phyloP scores from a whole-genome alignment of 2,329 filamentous ascomycete genomes.

The Ophidiomyces ophidiicola region DNA sequence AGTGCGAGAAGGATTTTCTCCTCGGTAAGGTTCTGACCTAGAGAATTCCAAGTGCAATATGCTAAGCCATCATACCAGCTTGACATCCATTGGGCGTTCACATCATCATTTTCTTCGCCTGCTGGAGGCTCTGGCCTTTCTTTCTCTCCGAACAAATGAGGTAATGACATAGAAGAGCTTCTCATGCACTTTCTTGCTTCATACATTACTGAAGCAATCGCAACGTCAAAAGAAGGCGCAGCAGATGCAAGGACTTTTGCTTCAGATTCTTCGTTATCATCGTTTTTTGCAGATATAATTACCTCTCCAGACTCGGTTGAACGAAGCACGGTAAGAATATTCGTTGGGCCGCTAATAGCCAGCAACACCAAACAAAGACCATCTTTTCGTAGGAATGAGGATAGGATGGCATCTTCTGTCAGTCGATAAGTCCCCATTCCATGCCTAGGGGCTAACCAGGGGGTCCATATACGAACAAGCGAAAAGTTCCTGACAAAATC shows the following conservation, averaged over 20 bases:
- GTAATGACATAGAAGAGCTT: conserved; percentile 19
- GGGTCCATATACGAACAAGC: conserved; percentile 62
- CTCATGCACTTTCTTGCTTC: conserved; percentile 59
- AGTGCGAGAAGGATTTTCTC: conserved; percentile 67
- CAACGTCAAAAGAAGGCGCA: conserved; percentile 59
- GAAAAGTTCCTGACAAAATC: conserved; percentile 65
- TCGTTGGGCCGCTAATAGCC: conserved; percentile 59
- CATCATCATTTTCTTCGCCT: conserved; percentile 39
- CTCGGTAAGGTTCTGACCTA: conserved; percentile 73
- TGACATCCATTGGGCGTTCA: conserved; percentile 55
- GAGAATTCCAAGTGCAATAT: conserved; percentile 93
- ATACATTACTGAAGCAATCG: conserved; percentile 72
- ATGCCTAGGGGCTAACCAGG: conserved; percentile 84
- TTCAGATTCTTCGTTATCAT: conserved; percentile 44
- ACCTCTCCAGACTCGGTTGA: conserved; percentile 55
- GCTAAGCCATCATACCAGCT: conserved; percentile 87
- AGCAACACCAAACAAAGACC: conserved; percentile 68
- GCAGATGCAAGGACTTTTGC: conserved; percentile 58
- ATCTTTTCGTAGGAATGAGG: conserved; percentile 60
- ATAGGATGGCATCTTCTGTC: conserved; percentile 65
- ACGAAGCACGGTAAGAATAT: conserved; percentile 58
- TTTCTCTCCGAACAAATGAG: not conserved
- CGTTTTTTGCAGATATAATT: conserved; percentile 58
- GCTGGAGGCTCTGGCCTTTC: conserved; percentile 30
- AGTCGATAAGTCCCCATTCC: conserved; percentile 54